phyloP scores from a whole-genome alignment of 2,329 filamentous ascomycete species.

The Pyricularia grisea region DNA sequence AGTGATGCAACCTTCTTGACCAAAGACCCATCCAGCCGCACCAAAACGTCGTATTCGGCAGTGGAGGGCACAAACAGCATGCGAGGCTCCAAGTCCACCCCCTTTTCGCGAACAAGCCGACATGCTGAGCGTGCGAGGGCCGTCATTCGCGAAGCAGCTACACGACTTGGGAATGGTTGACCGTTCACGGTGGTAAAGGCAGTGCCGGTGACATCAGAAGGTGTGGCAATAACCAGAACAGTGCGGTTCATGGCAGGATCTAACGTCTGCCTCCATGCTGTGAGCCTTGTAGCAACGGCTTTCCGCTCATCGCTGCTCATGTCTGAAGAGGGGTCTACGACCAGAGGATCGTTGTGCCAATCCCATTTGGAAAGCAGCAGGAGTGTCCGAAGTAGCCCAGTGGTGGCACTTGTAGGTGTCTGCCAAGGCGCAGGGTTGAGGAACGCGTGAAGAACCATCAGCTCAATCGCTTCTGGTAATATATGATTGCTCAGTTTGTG shows the following conservation, averaged over 20 bases:
- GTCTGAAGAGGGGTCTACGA: slow-evolving; percentile 65
- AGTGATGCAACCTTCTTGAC: slow-evolving; percentile 28
- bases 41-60: slow-evolving; percentile 75
- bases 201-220: slow-evolving; percentile 66
- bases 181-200: slow-evolving; percentile 64
- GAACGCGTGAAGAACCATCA: slow-evolving; percentile 71
- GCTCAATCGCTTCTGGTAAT: slow-evolving; percentile 71
- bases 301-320: slow-evolving; percentile 45
- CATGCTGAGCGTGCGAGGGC: slow-evolving; percentile 69
- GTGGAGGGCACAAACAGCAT: slow-evolving; percentile 65
- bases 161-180: slow-evolving; percentile 53
- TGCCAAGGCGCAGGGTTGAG: slow-evolving; percentile 74
- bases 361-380: slow-evolving; percentile 81
- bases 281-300: slow-evolving; percentile 52
- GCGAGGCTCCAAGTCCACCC: slow-evolving; percentile 41
- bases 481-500: slow-evolving; percentile 76
- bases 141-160: slow-evolving; percentile 77
- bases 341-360: slow-evolving; percentile 74
- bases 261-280: slow-evolving; percentile 69
- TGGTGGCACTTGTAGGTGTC: slow-evolving; percentile 64
- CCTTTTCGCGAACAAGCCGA: slow-evolving; percentile 45
- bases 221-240: slow-evolving; percentile 72
- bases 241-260: slow-evolving; percentile 83
- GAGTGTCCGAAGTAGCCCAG: slow-evolving; percentile 74
- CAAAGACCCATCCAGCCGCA: slow-evolving; percentile 55